Conservation (phyloP, 106 monocot genomes). For the Narthecium ossifragum region DNA sequence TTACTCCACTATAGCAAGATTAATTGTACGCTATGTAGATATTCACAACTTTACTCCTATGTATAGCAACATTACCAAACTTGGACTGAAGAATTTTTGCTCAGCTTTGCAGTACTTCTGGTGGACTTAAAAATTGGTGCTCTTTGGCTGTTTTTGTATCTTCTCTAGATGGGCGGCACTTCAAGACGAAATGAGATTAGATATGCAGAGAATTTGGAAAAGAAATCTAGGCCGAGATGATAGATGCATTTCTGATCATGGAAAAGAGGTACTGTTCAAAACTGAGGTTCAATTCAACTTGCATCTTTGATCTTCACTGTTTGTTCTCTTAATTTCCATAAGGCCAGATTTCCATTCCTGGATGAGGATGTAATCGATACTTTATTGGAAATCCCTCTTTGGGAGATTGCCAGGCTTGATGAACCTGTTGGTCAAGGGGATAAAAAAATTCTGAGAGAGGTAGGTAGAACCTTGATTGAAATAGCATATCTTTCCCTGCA, state of each 20-base stretch:
- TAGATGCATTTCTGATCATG: constrained; percentile 89
- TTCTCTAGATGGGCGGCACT: constrained; percentile 64
- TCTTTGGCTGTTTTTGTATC: not conserved
- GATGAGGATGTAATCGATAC: constrained; percentile 89
- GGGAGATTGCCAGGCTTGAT: constrained; percentile 70
- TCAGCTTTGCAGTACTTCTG: no score
- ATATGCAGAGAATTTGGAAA: constrained; percentile 99
- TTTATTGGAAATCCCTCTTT: constrained; percentile 81
- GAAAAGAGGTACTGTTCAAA: constrained; percentile 75
- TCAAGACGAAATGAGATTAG: constrained; percentile 86
- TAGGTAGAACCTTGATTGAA: constrained; percentile 8
- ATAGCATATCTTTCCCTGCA: not conserved
- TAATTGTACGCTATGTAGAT: no score
- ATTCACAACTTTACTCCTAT: no score
- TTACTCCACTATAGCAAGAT: no score
- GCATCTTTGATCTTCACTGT: no score
- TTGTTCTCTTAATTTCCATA: no score
- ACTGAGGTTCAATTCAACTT: no score
- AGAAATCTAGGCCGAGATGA: constrained; percentile 97
- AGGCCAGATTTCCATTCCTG: constrained; percentile 98
- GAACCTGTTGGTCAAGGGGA: constrained; percentile 84
- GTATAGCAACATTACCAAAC: no score
- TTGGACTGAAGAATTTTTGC: no score
- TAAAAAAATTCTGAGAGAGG: constrained; percentile 97
- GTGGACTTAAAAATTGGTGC: no score